Conservation (phyloP, 805 yeast genomes). For the Candida michaelii region DNA sequence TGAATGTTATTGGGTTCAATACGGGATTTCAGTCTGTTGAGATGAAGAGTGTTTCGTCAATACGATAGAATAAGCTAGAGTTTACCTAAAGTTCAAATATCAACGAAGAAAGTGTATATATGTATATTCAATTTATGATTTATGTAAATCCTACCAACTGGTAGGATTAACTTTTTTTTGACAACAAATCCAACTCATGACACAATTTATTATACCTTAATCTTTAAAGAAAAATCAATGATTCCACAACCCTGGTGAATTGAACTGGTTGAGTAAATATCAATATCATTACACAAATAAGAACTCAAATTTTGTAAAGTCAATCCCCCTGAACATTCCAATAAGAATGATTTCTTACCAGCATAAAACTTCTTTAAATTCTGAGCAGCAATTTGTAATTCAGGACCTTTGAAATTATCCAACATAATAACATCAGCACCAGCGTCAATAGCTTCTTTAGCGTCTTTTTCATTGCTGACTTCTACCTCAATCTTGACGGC, state of each 20-base stretch:
- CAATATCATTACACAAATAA: slow-evolving; percentile 76
- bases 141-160: too few species aligned
- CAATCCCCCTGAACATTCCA: slow-evolving; percentile 93
- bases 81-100: too few species aligned
- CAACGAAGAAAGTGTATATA: too few species aligned
- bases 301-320: slow-evolving; percentile 62
- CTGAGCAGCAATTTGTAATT: slow-evolving; percentile 62
- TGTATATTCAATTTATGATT: too few species aligned
- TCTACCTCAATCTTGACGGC: slow-evolving; percentile 91
- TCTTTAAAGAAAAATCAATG: slow-evolving; percentile 82
- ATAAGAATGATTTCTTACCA: slow-evolving; percentile 51
- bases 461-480: slow-evolving; percentile 81
- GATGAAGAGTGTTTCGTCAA: slow-evolving; percentile 37
- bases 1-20: slow-evolving; percentile 42
- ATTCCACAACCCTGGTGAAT: slow-evolving; percentile 89
- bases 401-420: slow-evolving; percentile 77
- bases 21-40: slow-evolving; percentile 42
- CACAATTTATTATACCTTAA: slow-evolving; percentile 26
- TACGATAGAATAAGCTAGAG: too few species aligned
- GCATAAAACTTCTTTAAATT: slow-evolving; percentile 59
- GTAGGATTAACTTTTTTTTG: too few species aligned
- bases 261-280: slow-evolving; percentile 85
- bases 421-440: slow-evolving; percentile 97
- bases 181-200: neutral
- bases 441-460: slow-evolving; percentile 87